These are phyloP conservation scores for Triangularia verruculosa DNA, from an alignment of 2,329 filamentous ascomycete genomes.

Conservation along the genomic window DNA sequence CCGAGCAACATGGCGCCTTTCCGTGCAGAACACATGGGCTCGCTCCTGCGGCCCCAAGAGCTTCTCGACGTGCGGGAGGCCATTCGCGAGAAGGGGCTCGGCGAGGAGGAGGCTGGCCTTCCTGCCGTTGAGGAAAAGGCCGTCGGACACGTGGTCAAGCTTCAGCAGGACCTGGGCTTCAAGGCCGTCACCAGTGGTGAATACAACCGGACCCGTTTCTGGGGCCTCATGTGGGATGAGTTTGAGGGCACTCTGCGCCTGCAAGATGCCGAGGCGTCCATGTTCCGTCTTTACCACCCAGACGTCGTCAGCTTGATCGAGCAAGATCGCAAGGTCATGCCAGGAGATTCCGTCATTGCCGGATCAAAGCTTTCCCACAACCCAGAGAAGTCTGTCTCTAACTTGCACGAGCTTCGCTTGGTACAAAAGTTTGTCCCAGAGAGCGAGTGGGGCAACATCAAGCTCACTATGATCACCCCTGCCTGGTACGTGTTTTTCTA, in stretches of 20 bases:
- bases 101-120: slow-evolving; percentile 53
- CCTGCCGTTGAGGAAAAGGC: slow-evolving; percentile 61
- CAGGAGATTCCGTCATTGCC: slow-evolving; percentile 54
- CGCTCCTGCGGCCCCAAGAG: slow-evolving; percentile 34
- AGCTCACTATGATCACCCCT: slow-evolving; percentile 54
- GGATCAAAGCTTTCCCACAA: slow-evolving; percentile 46
- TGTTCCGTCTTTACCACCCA: slow-evolving; percentile 55
- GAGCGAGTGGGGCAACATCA: slow-evolving; percentile 50
- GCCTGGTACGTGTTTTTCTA: slow-evolving; percentile 35
- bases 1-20: slow-evolving; percentile 32
- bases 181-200: slow-evolving; percentile 69
- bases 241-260: slow-evolving; percentile 48
- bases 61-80: slow-evolving; percentile 49
- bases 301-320: slow-evolving; percentile 54
- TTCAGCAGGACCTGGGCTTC: slow-evolving; percentile 65
- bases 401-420: slow-evolving; percentile 49
- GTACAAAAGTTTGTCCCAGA: slow-evolving; percentile 46
- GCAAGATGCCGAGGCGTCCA: slow-evolving; percentile 48
- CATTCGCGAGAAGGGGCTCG: slow-evolving; percentile 55
- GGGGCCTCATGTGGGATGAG: slow-evolving; percentile 54
- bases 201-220: slow-evolving; percentile 55
- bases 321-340: slow-evolving; percentile 52
- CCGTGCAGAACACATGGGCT: slow-evolving; percentile 38
- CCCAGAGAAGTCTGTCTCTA: slow-evolving; percentile 41
- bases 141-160: slow-evolving; percentile 63